Evolutionary conservation across 78 protist genomes (phyloP).

Genomic region (Guillardia theta): DNA sequence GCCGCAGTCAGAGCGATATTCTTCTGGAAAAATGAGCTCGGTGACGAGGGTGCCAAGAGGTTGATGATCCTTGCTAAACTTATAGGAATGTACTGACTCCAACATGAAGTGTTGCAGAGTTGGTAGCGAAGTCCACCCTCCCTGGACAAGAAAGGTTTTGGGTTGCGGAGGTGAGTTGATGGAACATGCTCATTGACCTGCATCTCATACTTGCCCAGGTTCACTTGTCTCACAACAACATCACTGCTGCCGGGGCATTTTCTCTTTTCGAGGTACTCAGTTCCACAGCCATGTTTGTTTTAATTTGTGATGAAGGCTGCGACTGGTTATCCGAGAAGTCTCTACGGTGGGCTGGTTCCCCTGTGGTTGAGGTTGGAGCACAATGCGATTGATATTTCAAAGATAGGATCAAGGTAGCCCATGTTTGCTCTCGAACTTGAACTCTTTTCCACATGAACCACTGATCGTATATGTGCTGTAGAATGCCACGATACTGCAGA

Average conservation of each 20-base stretch:
- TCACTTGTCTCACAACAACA: neutral
- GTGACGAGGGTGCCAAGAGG: neutral
- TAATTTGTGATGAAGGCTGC: neutral
- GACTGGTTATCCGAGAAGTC: neutral
- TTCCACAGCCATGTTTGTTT: neutral
- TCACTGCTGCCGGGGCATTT: neutral
- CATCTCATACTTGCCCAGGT: too few relatives aligned
- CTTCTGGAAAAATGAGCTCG: neutral
- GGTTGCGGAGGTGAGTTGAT: neutral
- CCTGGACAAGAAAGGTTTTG: neutral
- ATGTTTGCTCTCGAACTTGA: too few relatives aligned
- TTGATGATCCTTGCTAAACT: too few relatives aligned
- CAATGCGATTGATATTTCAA: neutral
- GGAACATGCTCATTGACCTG: too few relatives aligned
- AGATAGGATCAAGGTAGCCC: too few relatives aligned
- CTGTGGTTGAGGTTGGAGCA: neutral
- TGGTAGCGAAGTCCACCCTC: neutral
- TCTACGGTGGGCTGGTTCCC: neutral
- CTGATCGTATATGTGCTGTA: too few relatives aligned
- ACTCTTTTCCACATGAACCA: too few relatives aligned
- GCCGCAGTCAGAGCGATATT: neutral
- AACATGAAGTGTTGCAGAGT: neutral
- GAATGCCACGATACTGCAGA: neutral
- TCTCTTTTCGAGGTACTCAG: neutral
- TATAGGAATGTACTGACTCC: too few relatives aligned